Evolutionary conservation across 2,329 filamentous ascomycete genomes (phyloP), one percentile per base, ranked within the genome.

Genomic region (Akanthomyces muscarius): DNA sequence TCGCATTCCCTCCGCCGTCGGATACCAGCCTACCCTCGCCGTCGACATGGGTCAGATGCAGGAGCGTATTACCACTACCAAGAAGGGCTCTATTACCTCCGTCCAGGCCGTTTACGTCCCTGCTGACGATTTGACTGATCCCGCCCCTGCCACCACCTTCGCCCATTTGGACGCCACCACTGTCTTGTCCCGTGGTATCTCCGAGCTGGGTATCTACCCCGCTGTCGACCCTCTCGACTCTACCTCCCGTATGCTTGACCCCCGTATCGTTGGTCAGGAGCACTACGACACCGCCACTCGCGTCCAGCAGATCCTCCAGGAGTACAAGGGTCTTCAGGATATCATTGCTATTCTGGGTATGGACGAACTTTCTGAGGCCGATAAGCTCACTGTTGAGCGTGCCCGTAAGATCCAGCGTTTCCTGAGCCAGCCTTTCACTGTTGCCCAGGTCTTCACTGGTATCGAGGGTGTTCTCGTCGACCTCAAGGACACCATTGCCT

Each of bases 341-440:
- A 99, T 99, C 89, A 97, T 97, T 86, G 95, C 95, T 82, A 99
- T 99, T 92, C 83, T 98, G 79, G 94, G 94, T 89, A 98, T 99
- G 95, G 95, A 99, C 82, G 95, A 99, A 81, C 84, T 99, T 83
- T 98, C 95, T 69, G 95, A 98, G 86, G 90, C 91, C 74, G 95
- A 99, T 82, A 97, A 99, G 90, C 89, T 99, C 75, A 98, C 95
- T 73, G 95, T 99, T 86, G 95, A 99, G 90, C 95, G 95, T 89
- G 95, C 95, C 81, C 94, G 95, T 86, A 98, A 98, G 88, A 89
- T 99, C 79, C 95, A 99, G 87, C 91, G 93, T 90, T 99, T 99
- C 92, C 86, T 99, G 86, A 91, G 87, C 81, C 95, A 99, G 87
- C 95, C 95, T 78, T 99, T 99, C 88, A 95, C 95, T 73, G 95